phyloP scores from a whole-genome alignment of 352 stramenopile species.

The Elongisporangium anandrum region DNA sequence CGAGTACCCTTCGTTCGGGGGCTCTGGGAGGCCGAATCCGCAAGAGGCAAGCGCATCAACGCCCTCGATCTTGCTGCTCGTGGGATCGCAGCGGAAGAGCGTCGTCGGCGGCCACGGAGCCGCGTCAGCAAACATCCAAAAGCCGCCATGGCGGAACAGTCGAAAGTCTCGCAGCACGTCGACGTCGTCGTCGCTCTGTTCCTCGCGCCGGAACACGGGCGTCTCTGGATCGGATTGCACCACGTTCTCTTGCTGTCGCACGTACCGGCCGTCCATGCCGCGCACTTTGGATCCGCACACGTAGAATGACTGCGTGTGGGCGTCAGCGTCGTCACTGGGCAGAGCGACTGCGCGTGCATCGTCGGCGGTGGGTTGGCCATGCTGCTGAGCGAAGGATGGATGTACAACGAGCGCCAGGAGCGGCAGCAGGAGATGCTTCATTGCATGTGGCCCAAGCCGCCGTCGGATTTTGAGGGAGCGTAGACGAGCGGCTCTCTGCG shows the following conservation, averaged over 20 bases:
- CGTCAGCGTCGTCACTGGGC: neutral
- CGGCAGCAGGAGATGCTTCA: neutral
- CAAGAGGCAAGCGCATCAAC: slow-evolving; percentile 21
- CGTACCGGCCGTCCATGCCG: slow-evolving; percentile 55
- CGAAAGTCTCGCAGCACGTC: slow-evolving; percentile 32
- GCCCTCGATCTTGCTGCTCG: slow-evolving; percentile 21
- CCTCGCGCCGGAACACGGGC: slow-evolving; percentile 40
- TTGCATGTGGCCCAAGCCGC: neutral
- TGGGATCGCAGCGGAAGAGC: slow-evolving; percentile 61
- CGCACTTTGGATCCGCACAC: slow-evolving; percentile 41
- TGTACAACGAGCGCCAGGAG: neutral
- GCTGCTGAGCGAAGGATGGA: neutral
- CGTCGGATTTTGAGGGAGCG: neutral
- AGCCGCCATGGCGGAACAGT: slow-evolving; percentile 53
- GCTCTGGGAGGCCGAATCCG: slow-evolving; percentile 21
- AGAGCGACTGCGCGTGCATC: neutral
- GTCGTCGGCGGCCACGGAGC: slow-evolving; percentile 47
- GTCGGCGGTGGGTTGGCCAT: neutral
- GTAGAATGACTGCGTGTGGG: slow-evolving; percentile 25
- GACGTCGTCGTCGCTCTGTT: slow-evolving; percentile 16
- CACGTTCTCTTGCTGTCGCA: slow-evolving; percentile 20
- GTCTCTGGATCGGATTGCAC: slow-evolving; percentile 26
- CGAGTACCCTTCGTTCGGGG: slow-evolving; percentile 37
- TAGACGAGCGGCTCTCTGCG: neutral
- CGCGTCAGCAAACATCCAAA: slow-evolving; percentile 66